Evolutionary conservation across 1,139 yeast genomes (phyloP).

Genomic region (Candida sanyaensis): DNA sequence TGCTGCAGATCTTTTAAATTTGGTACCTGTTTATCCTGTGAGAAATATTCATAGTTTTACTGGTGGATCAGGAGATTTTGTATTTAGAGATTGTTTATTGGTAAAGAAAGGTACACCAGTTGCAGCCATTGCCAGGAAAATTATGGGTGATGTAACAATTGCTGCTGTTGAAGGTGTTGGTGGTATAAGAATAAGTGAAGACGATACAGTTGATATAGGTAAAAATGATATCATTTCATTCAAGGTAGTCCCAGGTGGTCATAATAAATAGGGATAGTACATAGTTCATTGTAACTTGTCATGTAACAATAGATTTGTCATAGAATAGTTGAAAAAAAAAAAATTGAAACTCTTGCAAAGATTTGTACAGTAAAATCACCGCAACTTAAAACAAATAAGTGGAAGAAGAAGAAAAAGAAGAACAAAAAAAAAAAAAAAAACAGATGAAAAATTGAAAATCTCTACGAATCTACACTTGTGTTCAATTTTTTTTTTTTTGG

Average conservation of each 20-base stretch:
- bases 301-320: not conserved
- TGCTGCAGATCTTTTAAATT: slow-evolving; percentile 74
- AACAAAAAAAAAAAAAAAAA: no score
- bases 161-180: slow-evolving; percentile 92
- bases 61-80: slow-evolving; percentile 65
- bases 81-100: slow-evolving; percentile 85
- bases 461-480: no score
- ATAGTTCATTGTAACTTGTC: not conserved
- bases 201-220: slow-evolving; percentile 71
- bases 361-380: no score
- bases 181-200: slow-evolving; percentile 81
- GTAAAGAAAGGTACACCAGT: slow-evolving; percentile 83
- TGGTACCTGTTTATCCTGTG: slow-evolving; percentile 91
- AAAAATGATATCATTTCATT: slow-evolving; percentile 85
- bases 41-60: slow-evolving; percentile 80
- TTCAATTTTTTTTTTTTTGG: no score
- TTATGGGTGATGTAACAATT: slow-evolving; percentile 95
- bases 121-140: slow-evolving; percentile 76
- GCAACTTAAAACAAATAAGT: no score
- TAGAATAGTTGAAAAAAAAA: no score
- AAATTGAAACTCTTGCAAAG: no score
- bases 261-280: not conserved
- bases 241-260: slow-evolving; percentile 66
- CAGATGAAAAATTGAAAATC: no score
- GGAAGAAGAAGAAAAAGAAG: not conserved